A percentile compares a stretch with the other conserved stretches of the same genome.
Conservation (phyloP, 345 rosid species). For the Aquilaria yunnanensis region DNA sequence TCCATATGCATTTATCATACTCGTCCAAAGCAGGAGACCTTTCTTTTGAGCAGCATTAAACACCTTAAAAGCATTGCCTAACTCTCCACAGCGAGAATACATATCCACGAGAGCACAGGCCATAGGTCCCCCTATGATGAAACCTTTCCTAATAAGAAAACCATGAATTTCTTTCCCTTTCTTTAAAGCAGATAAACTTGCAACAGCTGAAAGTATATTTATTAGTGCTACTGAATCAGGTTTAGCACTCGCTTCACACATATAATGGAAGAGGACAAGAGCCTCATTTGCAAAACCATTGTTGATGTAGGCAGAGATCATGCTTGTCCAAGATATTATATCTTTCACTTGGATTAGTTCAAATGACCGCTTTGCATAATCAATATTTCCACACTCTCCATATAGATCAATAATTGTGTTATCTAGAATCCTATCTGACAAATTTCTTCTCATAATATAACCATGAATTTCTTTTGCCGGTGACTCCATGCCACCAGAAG, state of each 20-base stretch:
- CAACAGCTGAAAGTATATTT: slow-evolving; percentile 55
- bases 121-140: slow-evolving; percentile 46
- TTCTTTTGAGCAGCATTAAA: slow-evolving; percentile 35
- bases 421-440: slow-evolving; percentile 50
- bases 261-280: slow-evolving; percentile 36
- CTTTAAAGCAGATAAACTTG: slow-evolving; percentile 54
- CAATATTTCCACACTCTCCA: slow-evolving; percentile 50
- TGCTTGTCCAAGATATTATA: slow-evolving; percentile 88
- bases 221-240: slow-evolving; percentile 62
- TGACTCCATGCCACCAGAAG: slow-evolving; percentile 40
- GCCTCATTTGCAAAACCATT: slow-evolving; percentile 61
- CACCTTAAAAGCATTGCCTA: slow-evolving; percentile 45
- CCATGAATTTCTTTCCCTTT: slow-evolving; percentile 81
- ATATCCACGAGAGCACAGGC: slow-evolving; percentile 67
- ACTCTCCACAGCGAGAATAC: slow-evolving; percentile 74
- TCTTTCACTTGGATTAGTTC: slow-evolving; percentile 51
- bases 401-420: slow-evolving; percentile 61
- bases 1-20: slow-evolving; percentile 77
- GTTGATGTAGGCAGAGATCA: slow-evolving; percentile 60
- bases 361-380: slow-evolving; percentile 54
- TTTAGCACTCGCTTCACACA: slow-evolving; percentile 42
- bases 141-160: slow-evolving; percentile 47
- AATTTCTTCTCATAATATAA: slow-evolving; percentile 43
- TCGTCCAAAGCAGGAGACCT: slow-evolving; percentile 57
- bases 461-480: slow-evolving; percentile 69